Base-by-base conservation (phyloP, 1,284 basidiomycete genomes). In the Gomphus bonarii region DNA sequence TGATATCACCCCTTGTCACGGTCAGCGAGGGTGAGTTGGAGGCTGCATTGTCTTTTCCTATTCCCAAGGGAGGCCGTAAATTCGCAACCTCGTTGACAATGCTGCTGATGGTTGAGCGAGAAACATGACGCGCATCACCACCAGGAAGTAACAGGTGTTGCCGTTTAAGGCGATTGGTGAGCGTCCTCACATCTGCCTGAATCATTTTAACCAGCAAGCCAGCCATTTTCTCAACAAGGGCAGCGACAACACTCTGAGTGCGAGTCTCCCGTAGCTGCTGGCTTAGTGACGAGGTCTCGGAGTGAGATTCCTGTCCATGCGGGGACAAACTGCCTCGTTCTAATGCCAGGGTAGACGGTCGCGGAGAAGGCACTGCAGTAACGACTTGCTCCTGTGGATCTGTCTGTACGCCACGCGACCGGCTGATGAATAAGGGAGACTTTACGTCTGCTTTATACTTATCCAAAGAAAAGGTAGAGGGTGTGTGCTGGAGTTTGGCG, bases 141-240 rank as follows among this genome's bases (percentile, higher is more conserved):
- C 89, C 85, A 58, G 81, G 86, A 28, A 38, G 43, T 0, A 79
- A 71, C 1, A 98, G 77, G 65, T 95, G 82, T 63, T 98, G 95
- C 49, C 93, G 85, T 70, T 94, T 95, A 46, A 99, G 75, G 14
- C 95, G 84, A 59, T 88, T 88, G 46, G 90, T 90, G 42, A 99
- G 76, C 0, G 92, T 94, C 30, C 88, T 77, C 1, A 95, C 85
- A 63, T 99, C 95, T 1, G 94, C 86, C 61, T 88, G 83, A 16
- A 79, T 73, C 61, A 97, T 76, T 18, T 87, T 82, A 55, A 75
- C 78, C 53, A 91, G 75, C 11, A 97, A 72, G 28, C 79, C 74
- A 30, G 76, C 70, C 54, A 88, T 74, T 61, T 86, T 85, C 42
- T 95, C 91, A 53, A 95, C 70, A 20, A 97, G 72, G 9, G 73